Evolutionary conservation across 2,329 filamentous ascomycete genomes (phyloP).

Genomic region (Fusarium nurragi): DNA sequence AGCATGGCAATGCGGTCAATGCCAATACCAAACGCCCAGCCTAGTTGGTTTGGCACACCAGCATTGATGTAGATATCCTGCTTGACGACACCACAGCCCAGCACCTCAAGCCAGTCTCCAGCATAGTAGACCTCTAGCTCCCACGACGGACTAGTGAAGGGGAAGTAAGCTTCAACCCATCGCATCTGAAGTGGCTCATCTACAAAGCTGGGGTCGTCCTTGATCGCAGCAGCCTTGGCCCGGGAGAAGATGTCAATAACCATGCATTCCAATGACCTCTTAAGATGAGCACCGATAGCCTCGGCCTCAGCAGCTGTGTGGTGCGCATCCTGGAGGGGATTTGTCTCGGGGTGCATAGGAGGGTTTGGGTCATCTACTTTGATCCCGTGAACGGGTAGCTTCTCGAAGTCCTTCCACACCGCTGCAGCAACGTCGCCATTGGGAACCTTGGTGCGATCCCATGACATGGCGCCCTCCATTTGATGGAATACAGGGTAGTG

Average conservation of each 20-base stretch:
- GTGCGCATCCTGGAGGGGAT: constrained; percentile 79
- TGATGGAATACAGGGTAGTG: constrained; percentile 99
- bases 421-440: constrained; percentile 68
- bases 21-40: constrained; percentile 96
- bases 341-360: constrained; percentile 77
- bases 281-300: constrained; percentile 85
- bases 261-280: constrained; percentile 87
- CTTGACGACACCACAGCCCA: constrained; percentile 90
- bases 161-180: constrained; percentile 98
- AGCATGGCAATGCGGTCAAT: constrained; percentile 98
- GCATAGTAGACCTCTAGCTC: constrained; percentile 96
- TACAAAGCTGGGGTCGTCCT: constrained; percentile 58
- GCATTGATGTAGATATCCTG: constrained; percentile 84
- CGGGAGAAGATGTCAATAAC: constrained; percentile 88
- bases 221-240: constrained; percentile 72
- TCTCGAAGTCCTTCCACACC: constrained; percentile 75
- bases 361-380: constrained; percentile 86
- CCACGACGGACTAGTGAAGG: constrained; percentile 95
- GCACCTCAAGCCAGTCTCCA: constrained; percentile 93
- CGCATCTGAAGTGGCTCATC: constrained; percentile 83
- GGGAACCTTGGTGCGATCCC: constrained; percentile 74
- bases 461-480: constrained; percentile 94
- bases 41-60: constrained; percentile 76
- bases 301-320: constrained; percentile 82
- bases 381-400: constrained; percentile 77